These are phyloP conservation scores for Fagopyrum homotropicum DNA, from an alignment of 148 eudicot species.

Conservation along the genomic window DNA sequence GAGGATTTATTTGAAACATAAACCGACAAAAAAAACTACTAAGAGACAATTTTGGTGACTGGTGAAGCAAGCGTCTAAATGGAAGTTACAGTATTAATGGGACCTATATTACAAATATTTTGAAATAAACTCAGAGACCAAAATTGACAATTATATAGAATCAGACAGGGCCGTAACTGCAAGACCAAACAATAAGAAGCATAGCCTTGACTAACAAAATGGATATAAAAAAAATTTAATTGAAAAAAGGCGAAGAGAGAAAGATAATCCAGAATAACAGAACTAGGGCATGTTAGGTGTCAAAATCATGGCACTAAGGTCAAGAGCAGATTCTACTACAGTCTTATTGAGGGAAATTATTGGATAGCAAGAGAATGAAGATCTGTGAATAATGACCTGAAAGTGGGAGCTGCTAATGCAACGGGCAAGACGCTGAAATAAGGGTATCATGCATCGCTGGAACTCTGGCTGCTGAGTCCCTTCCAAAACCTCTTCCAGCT, in stretches of 20 bases:
- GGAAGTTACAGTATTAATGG: too few species aligned
- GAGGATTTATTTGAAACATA: too few species aligned
- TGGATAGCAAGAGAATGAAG: neutral
- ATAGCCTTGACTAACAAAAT: neutral
- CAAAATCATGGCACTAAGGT: neutral
- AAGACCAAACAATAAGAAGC: neutral
- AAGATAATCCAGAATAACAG: neutral
- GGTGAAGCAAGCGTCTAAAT: too few species aligned
- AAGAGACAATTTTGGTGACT: too few species aligned
- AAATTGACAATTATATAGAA: too few species aligned
- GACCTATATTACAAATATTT: too few species aligned
- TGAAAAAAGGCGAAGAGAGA: neutral
- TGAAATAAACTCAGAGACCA: too few species aligned
- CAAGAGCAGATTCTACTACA: neutral
- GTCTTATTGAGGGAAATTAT: neutral
- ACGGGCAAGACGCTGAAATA: constrained; percentile 60
- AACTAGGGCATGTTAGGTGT: neutral
- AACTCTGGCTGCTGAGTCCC: constrained; percentile 84
- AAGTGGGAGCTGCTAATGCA: constrained; percentile 90
- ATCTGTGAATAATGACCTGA: constrained; percentile 48
- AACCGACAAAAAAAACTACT: too few species aligned
- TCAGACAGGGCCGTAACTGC: neutral
- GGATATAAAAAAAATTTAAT: neutral
- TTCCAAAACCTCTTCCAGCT: constrained; percentile 88
- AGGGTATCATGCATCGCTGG: constrained; percentile 83